Percentiles rank a stretch among this genome's conserved stretches.
phyloP scores from a whole-genome alignment of 2,329 filamentous ascomycete genomes.

The Pseudocercospora pini-densiflorae region DNA sequence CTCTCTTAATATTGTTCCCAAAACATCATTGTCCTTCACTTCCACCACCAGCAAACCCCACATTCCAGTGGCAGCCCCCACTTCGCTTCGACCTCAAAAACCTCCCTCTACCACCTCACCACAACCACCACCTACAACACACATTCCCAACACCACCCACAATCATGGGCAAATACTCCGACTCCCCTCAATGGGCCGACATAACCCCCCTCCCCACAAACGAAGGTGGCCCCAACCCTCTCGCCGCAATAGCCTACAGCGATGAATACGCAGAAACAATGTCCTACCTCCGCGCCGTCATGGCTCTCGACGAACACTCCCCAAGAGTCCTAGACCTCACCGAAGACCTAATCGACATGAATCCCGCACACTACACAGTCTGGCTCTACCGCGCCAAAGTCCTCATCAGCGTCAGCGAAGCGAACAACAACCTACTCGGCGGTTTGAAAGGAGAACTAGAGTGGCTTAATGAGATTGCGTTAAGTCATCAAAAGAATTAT shows the following conservation, averaged over 20 bases:
- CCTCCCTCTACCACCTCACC: neutral
- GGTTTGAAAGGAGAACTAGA: constrained; percentile 72
- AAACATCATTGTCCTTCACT: constrained; percentile 18
- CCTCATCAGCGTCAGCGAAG: constrained; percentile 53
- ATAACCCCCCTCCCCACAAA: constrained; percentile 80
- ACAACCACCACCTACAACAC: neutral
- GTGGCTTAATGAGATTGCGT: constrained; percentile 85
- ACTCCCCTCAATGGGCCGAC: constrained; percentile 81
- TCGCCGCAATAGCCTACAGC: constrained; percentile 91
- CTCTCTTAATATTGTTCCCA: constrained; percentile 24
- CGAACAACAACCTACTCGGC: constrained; percentile 59
- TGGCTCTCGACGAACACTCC: constrained; percentile 85
- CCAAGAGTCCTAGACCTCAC: constrained; percentile 80
- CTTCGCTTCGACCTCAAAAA: neutral
- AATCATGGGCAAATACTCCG: constrained; percentile 57
- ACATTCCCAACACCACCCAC: neutral
- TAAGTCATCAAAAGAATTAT: constrained; percentile 93
- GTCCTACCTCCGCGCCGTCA: constrained; percentile 89
- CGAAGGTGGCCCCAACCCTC: constrained; percentile 74
- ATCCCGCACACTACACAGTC: constrained; percentile 97
- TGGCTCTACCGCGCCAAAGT: constrained; percentile 93
- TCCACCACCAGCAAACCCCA: constrained; percentile 8
- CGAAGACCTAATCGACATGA: constrained; percentile 87
- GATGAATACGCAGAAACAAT: constrained; percentile 91
- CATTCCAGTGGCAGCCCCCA: constrained; percentile 11